Conservation (phyloP, 208 protist species). For the Vickermania spadyakhi region DNA sequence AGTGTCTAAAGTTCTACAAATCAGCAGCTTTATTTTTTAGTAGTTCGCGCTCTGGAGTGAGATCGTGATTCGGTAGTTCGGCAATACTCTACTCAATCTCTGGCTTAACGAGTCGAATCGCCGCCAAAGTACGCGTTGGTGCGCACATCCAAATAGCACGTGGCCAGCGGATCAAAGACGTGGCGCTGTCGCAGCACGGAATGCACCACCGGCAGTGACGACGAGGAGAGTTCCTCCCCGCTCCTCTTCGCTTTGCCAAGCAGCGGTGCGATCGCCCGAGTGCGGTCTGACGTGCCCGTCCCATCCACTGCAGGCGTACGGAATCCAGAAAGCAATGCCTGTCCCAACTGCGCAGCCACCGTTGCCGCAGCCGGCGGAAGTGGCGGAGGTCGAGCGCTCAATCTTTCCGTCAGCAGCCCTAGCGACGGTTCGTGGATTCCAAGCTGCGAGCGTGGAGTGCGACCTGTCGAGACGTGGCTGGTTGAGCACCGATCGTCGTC, state of each 20-base stretch:
- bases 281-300: not conserved
- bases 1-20: too few species aligned
- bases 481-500: not conserved
- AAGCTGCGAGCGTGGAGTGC: too few species aligned
- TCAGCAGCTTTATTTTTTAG: too few species aligned
- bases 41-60: too few species aligned
- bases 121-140: constrained; percentile 36
- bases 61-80: too few species aligned
- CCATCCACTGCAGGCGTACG: not conserved
- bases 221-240: not conserved
- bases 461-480: not conserved
- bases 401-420: not conserved
- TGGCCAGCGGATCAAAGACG: constrained; percentile 66
- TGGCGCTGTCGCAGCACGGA: constrained; percentile 10
- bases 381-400: not conserved
- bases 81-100: too few species aligned
- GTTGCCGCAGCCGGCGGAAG: not conserved
- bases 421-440: not conserved
- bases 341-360: not conserved
- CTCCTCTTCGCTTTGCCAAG: not conserved
- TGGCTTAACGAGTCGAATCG: too few species aligned
- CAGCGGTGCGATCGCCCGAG: not conserved
- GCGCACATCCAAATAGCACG: constrained; percentile 56
- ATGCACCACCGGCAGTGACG: not conserved
- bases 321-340: not conserved